A percentile compares a stretch with the other conserved stretches of the same genome.
phyloP scores from a whole-genome alignment of 352 stramenopile species.

The Pythium biforme region DNA sequence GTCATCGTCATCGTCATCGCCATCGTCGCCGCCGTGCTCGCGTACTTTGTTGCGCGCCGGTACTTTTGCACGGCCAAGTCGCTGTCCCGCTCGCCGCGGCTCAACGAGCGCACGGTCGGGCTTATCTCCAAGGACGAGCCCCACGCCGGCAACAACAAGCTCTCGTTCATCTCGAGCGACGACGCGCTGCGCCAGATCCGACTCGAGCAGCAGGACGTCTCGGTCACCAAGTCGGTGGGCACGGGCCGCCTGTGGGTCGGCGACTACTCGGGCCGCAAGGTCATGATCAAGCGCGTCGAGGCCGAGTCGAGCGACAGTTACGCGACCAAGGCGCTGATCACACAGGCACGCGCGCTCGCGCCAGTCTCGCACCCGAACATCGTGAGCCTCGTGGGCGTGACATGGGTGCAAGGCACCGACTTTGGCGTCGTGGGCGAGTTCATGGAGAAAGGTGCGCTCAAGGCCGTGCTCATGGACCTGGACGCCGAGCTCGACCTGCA shows the following conservation, averaged over 20 bases:
- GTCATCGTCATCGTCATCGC: constrained; percentile 49
- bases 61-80: constrained; percentile 27
- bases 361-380: constrained; percentile 65
- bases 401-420: constrained; percentile 73
- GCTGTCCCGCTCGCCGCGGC: constrained; percentile 11
- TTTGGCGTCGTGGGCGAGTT: constrained; percentile 75
- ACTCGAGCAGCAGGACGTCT: constrained; percentile 53
- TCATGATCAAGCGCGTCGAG: constrained; percentile 75
- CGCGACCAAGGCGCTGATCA: constrained; percentile 63
- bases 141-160: constrained; percentile 27
- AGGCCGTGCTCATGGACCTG: constrained; percentile 50
- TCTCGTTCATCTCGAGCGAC: constrained; percentile 69
- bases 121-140: constrained; percentile 28
- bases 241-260: constrained; percentile 53
- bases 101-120: constrained; percentile 21
- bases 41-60: constrained; percentile 38
- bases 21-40: constrained; percentile 37
- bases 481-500: constrained; percentile 54
- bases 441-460: constrained; percentile 69
- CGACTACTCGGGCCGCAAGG: constrained; percentile 52
- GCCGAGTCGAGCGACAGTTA: constrained; percentile 55
- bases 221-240: constrained; percentile 51
- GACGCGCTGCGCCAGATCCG: constrained; percentile 53
- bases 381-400: constrained; percentile 60
- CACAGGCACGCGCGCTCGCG: constrained; percentile 46